Base-by-base conservation (phyloP, 2,329 filamentous ascomycete genomes). In the Talaromyces atroroseus region DNA sequence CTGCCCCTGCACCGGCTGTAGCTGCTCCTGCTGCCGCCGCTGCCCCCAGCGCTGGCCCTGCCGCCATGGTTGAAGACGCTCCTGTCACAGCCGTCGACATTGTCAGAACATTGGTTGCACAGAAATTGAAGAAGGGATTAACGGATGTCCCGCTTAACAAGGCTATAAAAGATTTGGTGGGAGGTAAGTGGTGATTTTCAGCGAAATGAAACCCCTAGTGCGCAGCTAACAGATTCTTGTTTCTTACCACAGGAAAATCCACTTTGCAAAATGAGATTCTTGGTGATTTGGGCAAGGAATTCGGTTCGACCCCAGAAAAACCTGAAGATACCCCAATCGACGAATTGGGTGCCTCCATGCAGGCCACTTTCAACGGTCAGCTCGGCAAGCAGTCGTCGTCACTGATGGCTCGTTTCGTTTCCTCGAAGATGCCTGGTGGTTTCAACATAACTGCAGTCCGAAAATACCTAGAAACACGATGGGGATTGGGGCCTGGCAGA, bases 201-300 rank as follows among this genome's bases (percentile, higher is more conserved):
- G 11, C 44, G 12, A 18, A 49, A 12, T 24, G n/a, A 16, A n/a
- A 56, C 14, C 18, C 16, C n/a, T n/a, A 14, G 12, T 7, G 59
- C 21, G 18, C 5, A 34, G 47, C 53, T 45, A 56, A 58, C 23
- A 44, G 10, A 2, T 11, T 21, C 8, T 10, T 54, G 49, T 52
- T 29, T 44, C 21, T 16, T 48, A 32, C n/a, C 38, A 50, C 66
- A 96, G 92, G 92, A 69, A 99, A 99, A 81, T 97, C 94, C 2
- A 99, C 94, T 7, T 85, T 99, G 23, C 94, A 99, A 72, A 99
- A 99, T 73, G 94, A 99, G 76, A 97, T 99, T 63, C 84, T 99
- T 29, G 94, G 94, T 77, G 94, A 99, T 71, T 78, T 99, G 62
- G 92, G 92, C 71, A 99, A 97, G 74, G 94, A 99, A 76, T 99